These are phyloP conservation scores for Sanghuangporus baumii DNA, from an alignment of 1,284 basidiomycete species.

Conservation along the genomic window DNA sequence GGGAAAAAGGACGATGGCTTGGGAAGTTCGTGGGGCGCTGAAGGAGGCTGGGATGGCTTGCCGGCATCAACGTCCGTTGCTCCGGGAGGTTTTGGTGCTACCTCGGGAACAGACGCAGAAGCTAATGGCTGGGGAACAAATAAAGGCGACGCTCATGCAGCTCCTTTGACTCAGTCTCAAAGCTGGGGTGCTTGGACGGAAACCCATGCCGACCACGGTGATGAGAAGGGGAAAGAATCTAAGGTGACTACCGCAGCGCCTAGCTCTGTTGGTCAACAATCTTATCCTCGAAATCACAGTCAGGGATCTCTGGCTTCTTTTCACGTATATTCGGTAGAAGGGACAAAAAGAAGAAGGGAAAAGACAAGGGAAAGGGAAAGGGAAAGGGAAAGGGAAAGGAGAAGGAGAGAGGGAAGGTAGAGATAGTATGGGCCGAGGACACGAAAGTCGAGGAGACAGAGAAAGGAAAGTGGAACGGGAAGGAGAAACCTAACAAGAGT, in stretches of 20 bases:
- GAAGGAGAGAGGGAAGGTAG: neutral
- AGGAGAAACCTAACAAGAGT: neutral
- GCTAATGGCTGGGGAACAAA: neutral
- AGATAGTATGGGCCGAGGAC: neutral
- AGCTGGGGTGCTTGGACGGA: conserved; percentile 21
- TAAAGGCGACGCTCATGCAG: neutral
- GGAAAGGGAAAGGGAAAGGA: neutral
- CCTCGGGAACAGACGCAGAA: neutral
- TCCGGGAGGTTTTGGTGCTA: conserved; percentile 4
- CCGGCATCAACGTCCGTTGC: neutral
- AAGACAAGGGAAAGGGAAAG: neutral
- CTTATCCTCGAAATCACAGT: conserved; percentile 14
- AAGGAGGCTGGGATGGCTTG: neutral
- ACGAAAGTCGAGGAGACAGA: neutral
- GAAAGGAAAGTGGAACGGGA: neutral
- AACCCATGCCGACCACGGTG: neutral
- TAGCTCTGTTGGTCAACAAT: conserved; percentile 6
- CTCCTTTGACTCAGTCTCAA: conserved; percentile 4
- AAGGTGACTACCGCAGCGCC: conserved; percentile 13
- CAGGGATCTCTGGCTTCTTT: neutral
- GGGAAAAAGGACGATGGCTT: neutral
- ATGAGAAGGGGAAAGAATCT: conserved; percentile 1
- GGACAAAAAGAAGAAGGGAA: neutral
- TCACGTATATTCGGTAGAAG: neutral
- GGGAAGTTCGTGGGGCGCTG: conserved; percentile 10